phyloP scores from a whole-genome alignment of 148 eudicot species.

The Vaccinium corymbosum region DNA sequence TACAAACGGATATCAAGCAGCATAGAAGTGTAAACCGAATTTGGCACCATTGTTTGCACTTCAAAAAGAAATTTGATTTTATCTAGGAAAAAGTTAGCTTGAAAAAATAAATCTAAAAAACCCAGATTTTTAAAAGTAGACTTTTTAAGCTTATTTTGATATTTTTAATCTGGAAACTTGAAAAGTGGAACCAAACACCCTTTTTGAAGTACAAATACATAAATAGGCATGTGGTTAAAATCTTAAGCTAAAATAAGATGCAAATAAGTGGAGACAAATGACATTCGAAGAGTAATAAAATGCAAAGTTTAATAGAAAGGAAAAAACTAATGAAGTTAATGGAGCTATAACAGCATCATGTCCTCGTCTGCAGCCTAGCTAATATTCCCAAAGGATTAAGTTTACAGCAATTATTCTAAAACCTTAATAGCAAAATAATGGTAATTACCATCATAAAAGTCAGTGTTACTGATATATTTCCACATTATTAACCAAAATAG shows the following conservation, averaged over 20 bases:
- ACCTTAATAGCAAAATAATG: not conserved
- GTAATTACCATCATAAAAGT: not conserved
- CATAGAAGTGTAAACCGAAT: not conserved
- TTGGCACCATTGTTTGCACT: not conserved
- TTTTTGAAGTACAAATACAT: not conserved
- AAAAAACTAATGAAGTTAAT: not conserved
- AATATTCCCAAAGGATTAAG: not conserved
- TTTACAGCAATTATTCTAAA: not conserved
- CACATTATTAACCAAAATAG: not conserved
- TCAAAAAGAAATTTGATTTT: not conserved
- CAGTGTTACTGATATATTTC: not conserved
- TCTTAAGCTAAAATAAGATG: not conserved
- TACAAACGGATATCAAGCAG: not conserved
- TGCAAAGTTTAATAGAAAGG: not conserved
- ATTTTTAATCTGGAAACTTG: not conserved
- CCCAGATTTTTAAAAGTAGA: not conserved
- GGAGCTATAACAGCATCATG: not conserved
- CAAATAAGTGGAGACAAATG: not conserved
- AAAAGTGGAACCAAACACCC: not conserved
- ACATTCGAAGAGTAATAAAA: not conserved
- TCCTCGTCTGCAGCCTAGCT: not conserved
- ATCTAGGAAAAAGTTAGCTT: not conserved
- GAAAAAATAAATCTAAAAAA: not conserved
- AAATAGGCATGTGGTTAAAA: not conserved
- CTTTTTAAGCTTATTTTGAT: not conserved